A percentile compares a stretch with the other conserved stretches of the same genome.
Conservation (phyloP, 441 rosid genomes). For the Gossypium davidsonii region DNA sequence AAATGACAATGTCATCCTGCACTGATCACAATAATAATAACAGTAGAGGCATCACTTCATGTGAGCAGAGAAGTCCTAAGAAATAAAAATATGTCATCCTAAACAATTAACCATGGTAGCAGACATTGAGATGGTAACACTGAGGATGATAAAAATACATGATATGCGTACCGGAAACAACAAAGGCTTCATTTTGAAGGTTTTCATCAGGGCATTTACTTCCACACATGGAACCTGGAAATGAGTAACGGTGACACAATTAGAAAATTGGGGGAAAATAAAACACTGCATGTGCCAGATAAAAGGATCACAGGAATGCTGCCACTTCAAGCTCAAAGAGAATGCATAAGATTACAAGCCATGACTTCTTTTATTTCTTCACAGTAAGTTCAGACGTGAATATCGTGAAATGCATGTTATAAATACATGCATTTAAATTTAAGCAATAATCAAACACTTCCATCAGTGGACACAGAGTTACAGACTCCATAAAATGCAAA, state of each 20-base stretch:
- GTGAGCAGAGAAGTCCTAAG: constrained; percentile 1
- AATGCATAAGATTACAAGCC: constrained; percentile 9
- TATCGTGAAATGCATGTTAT: not conserved
- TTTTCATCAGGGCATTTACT: constrained; percentile 86
- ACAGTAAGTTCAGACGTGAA: not conserved
- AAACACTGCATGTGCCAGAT: not conserved
- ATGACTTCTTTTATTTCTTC: not conserved
- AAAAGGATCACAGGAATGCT: constrained; percentile 1
- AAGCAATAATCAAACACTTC: not conserved
- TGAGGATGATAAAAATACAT: not conserved
- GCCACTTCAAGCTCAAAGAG: constrained; percentile 13
- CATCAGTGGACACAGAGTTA: constrained; percentile 6
- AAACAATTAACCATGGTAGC: not conserved
- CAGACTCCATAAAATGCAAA: not conserved
- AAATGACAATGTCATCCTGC: not conserved
- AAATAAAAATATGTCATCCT: constrained; percentile 1
- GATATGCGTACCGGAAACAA: constrained; percentile 64
- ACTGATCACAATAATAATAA: not conserved
- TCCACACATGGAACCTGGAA: constrained; percentile 90
- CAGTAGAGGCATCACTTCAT: not conserved
- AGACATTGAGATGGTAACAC: not conserved
- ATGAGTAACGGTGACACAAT: constrained; percentile 14
- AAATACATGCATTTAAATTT: not conserved
- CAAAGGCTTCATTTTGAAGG: constrained; percentile 92
- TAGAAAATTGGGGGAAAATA: not conserved